Base-by-base conservation (phyloP, 495 filamentous ascomycete species). In the Aspergillus homomorphus region DNA sequence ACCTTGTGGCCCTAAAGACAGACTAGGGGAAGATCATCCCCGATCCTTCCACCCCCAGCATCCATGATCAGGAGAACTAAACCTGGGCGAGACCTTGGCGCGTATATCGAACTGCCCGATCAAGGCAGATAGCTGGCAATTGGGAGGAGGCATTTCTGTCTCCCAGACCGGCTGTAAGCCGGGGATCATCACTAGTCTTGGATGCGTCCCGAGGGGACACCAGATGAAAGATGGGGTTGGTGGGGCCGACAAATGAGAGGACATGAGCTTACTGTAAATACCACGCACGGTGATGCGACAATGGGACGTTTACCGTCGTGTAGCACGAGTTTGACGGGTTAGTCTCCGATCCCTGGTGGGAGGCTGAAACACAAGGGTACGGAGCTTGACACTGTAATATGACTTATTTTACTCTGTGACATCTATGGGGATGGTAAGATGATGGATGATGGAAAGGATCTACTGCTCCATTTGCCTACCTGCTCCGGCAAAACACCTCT, bases 31-130 rank as follows among this genome's bases (percentile, higher is more conserved):
- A n/a, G 48, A 30, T 65, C 51, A 59, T 57, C 58, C 48, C 33
- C 55, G 46, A 53, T 55, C 52, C 23, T n/a, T 26, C 56, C 20
- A 12, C 10, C 20, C 12, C 45, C 19, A 48, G 20, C 20, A 48
- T 44, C 42, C 42, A 44, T 44, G 15, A 54, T 49, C 30, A 53
- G 44, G 8, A 48, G 18, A 45, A 15, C 61, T 66, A 66, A 61
- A 38, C 60, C 60, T 24, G 45, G 20, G 46, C 53, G n/a, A 52
- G 43, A 18, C 14, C 60, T 66, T 66, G 60, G 64, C 64, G 49
- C 60, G 63, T 48, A 30, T 54, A 24, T 52, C 49, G 64, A 59
- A 46, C 46, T 63, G 58, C 56, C 56, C 10, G 33, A 38, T 38
- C 10, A 38, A 14, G 33, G 12, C 4, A 12, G 12, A 12, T 9